phyloP scores from a whole-genome alignment of 345 rosid species.

The Draba incana region DNA sequence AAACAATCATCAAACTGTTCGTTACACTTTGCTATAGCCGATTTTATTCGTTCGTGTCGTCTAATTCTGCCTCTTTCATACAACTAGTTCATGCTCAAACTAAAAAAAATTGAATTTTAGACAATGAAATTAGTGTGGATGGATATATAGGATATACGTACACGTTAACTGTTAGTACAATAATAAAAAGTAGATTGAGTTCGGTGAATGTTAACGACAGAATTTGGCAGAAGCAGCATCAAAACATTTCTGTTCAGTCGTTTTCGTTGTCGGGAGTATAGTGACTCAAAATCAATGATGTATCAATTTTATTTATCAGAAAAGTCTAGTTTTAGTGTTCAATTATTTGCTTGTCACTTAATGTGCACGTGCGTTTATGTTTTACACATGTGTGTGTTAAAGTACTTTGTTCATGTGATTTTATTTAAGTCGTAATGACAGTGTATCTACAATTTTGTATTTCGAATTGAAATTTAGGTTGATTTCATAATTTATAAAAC shows the following conservation, averaged over 20 bases:
- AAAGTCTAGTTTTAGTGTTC: conserved; percentile 27
- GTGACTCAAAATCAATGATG: conserved; percentile 29
- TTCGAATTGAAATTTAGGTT: background rate
- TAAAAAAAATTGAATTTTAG: background rate
- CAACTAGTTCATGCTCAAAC: background rate
- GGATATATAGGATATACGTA: background rate
- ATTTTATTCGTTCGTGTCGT: background rate
- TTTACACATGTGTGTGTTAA: conserved; percentile 17
- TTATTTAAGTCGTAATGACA: background rate
- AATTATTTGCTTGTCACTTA: conserved; percentile 27
- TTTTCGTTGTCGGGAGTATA: conserved; percentile 35
- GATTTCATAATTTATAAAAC: background rate
- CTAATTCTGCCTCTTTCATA: background rate
- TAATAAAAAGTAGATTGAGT: background rate
- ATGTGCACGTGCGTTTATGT: conserved; percentile 34
- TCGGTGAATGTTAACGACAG: conserved; percentile 20
- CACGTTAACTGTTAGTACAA: conserved; percentile 9
- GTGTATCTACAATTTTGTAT: background rate
- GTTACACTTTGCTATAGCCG: too few species aligned
- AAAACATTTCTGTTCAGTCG: conserved; percentile 31
- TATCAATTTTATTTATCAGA: conserved; percentile 8
- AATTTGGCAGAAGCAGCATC: conserved; percentile 21
- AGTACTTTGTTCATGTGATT: conserved; percentile 9
- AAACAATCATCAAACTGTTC: too few species aligned
- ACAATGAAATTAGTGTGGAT: background rate